Percentiles rank a stretch among this genome's conserved stretches.
phyloP scores from a whole-genome alignment of 2,329 filamentous ascomycete genomes.

The Aureobasidium leucospermi region DNA sequence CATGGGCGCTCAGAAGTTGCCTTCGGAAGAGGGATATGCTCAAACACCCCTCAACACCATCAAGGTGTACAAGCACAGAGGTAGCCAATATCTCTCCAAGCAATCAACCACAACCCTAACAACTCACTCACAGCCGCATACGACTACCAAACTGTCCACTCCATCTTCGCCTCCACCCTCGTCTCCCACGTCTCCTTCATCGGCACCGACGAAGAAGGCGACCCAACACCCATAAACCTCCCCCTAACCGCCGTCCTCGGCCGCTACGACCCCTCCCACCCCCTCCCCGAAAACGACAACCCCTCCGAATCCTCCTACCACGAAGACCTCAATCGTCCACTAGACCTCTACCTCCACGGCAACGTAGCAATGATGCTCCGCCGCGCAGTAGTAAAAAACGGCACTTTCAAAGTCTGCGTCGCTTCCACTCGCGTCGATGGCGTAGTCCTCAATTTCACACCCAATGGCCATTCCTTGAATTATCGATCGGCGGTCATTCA shows the following conservation, averaged over 20 bases:
- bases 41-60: slow-evolving; percentile 11
- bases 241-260: slow-evolving; percentile 11
- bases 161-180: slow-evolving; percentile 9
- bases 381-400: not conserved
- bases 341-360: slow-evolving; percentile 13
- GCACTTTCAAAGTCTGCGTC: slow-evolving; percentile 5
- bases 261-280: not conserved
- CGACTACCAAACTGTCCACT: slow-evolving; percentile 12
- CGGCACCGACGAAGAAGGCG: slow-evolving; percentile 3
- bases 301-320: not conserved
- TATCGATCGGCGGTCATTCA: slow-evolving; percentile 8
- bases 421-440: slow-evolving; percentile 9
- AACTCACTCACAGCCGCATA: not conserved
- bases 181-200: slow-evolving; percentile 13
- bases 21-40: not conserved
- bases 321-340: not conserved
- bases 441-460: slow-evolving; percentile 9
- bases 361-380: slow-evolving; percentile 12
- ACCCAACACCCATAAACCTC: slow-evolving; percentile 10
- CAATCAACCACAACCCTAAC: not conserved
- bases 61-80: slow-evolving; percentile 13
- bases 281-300: not conserved
- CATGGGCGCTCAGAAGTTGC: slow-evolving; percentile 4
- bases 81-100: not conserved
- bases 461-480: slow-evolving; percentile 7